Evolutionary conservation across 768 basidiomycete species (phyloP).

Genomic region (Amanita polypyramis): DNA sequence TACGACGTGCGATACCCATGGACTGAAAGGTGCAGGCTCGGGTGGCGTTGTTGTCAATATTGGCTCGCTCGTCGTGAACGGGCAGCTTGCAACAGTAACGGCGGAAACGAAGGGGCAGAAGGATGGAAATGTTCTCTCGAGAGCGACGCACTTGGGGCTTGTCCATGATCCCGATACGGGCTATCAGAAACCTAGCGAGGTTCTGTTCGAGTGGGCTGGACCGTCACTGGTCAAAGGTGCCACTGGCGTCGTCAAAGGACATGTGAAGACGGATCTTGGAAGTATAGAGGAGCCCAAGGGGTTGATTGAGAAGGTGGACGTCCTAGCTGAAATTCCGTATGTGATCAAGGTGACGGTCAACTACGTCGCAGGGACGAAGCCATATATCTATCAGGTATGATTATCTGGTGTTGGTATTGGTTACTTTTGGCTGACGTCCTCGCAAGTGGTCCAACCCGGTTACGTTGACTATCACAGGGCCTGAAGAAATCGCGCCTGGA

Average conservation of each 20-base stretch:
- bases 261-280: constrained; percentile 48
- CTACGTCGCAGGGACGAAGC: constrained; percentile 89
- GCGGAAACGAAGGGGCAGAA: constrained; percentile 67
- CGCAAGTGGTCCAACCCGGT: constrained; percentile 39
- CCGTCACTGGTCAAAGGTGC: constrained; percentile 45
- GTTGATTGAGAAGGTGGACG: constrained; percentile 87
- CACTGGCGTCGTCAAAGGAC: constrained; percentile 45
- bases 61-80: constrained; percentile 74
- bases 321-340: constrained; percentile 90
- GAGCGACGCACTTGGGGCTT: constrained; percentile 52
- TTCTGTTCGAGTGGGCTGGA: constrained; percentile 74
- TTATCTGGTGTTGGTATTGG: constrained; percentile 9
- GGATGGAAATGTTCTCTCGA: constrained; percentile 44
- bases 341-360: constrained; percentile 88
- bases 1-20: constrained; percentile 71
- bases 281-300: constrained; percentile 50
- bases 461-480: constrained; percentile 32
- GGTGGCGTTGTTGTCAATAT: constrained; percentile 81
- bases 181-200: constrained; percentile 60
- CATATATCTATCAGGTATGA: constrained; percentile 86
- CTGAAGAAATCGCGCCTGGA: constrained; percentile 27
- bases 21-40: constrained; percentile 68
- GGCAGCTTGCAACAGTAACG: constrained; percentile 66
- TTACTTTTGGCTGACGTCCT: constrained; percentile 8
- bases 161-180: constrained; percentile 69